Base-by-base conservation (phyloP, 78 protist genomes). In the Cavenderia fasciculata region DNA sequence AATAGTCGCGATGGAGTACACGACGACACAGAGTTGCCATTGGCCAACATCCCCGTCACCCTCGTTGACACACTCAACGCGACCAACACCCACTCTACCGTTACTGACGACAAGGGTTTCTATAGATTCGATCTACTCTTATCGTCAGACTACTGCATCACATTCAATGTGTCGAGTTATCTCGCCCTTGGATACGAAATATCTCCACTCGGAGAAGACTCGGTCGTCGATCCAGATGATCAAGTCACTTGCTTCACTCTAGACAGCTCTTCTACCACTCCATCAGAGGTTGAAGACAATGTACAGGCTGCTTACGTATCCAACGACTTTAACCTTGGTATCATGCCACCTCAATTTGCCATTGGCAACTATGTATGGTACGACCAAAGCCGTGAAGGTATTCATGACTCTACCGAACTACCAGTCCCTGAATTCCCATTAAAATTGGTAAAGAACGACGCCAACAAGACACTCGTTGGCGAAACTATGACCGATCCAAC, bases 321-420 rank as follows among this genome's bases (percentile, higher is more conserved):
- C 31, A 12, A 41, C 0, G 38, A 31, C 8, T 63, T 63, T 61
- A 46, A 77, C 40, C 75, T 62, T 21, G 87, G 87, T 77, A 12
- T 77, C 21, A 74, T 77, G 10, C 16, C 29, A 0, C 87, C 87
- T 51, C 63, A 74, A 34, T 77, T 36, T 43, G 25, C 2, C 10
- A 7, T 77, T 49, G 87, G 87, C 16, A 52, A 63, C 66, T 44
- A 63, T 36, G 57, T 59, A 31, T 77, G 69, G 71, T 63, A 62
- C 8, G 87, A 77, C 49, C 75, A 65, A 25, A 77, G 63, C 72
- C 38, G 59, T 46, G 68, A 77, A 34, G 75, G 68, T 38, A 11
- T 61, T 1, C 4, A 19, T 7, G 70, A 77, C 23, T 38, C 19
- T 23, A 16, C 23, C 49, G 87, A 77, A 29, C 34, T 1, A 33